Conservation (phyloP, 2,329 filamentous ascomycete genomes). For the Aspergillus sp. region DNA sequence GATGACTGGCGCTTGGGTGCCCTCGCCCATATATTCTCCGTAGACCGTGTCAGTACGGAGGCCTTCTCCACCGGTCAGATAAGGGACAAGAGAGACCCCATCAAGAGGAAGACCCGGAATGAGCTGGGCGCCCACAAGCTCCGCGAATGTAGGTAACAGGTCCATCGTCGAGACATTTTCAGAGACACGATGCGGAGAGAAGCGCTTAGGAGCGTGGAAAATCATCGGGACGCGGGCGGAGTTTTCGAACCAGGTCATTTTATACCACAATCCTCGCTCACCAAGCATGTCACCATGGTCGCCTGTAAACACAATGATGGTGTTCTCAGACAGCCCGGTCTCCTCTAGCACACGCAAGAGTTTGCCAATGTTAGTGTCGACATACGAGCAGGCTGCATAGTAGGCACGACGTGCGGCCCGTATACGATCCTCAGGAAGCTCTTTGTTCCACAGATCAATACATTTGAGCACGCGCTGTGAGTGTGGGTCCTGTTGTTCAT, state of each 20-base stretch:
- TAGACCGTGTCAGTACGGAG: conserved; percentile 76
- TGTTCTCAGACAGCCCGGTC: conserved; percentile 77
- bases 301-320: conserved; percentile 87
- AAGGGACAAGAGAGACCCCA: conserved; percentile 76
- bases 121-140: conserved; percentile 71
- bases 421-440: conserved; percentile 82
- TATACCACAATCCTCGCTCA: conserved; percentile 89
- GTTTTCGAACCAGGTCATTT: conserved; percentile 95
- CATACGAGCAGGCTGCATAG: conserved; percentile 89
- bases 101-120: conserved; percentile 75
- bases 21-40: conserved; percentile 92
- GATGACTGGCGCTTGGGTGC: conserved; percentile 82
- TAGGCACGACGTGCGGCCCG: conserved; percentile 83
- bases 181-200: conserved; percentile 70
- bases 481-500: conserved; percentile 81
- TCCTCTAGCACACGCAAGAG: conserved; percentile 75
- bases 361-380: conserved; percentile 87
- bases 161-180: conserved; percentile 91
- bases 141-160: conserved; percentile 83
- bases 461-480: conserved; percentile 83
- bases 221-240: conserved; percentile 87
- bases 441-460: conserved; percentile 79
- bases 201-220: conserved; percentile 74
- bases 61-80: conserved; percentile 60
- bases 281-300: conserved; percentile 97